phyloP scores from a whole-genome alignment of 345 rosid genomes.

The Lepidium didymum region DNA sequence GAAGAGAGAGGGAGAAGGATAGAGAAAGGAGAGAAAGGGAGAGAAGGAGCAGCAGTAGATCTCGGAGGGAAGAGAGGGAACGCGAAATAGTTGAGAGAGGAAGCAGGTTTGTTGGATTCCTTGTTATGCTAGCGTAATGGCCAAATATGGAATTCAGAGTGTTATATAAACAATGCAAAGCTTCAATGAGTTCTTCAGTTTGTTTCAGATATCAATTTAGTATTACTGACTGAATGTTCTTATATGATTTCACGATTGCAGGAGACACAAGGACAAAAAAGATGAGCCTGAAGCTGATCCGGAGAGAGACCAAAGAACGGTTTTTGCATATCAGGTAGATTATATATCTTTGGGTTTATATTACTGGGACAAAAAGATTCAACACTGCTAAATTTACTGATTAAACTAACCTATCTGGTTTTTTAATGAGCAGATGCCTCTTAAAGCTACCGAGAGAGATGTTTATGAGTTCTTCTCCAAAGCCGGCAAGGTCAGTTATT shows the following conservation, averaged over 20 bases:
- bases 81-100: constrained; percentile 31
- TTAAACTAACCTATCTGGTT: constrained; percentile 1
- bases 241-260: constrained; percentile 12
- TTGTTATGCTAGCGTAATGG: not conserved
- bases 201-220: not conserved
- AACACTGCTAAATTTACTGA: not conserved
- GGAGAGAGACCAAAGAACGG: constrained; percentile 95
- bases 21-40: constrained; percentile 14
- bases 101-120: constrained; percentile 25
- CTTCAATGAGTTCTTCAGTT: not conserved
- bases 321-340: constrained; percentile 88
- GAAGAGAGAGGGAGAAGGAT: constrained; percentile 29
- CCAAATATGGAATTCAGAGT: not conserved
- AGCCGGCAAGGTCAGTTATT: constrained; percentile 73
- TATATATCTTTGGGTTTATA: not conserved
- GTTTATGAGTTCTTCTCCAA: constrained; percentile 91
- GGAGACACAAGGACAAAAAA: constrained; percentile 79
- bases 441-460: constrained; percentile 87
- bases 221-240: not conserved
- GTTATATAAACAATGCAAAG: not conserved
- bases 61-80: constrained; percentile 38
- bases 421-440: constrained; percentile 66
- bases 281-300: constrained; percentile 96
- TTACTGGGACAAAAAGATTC: not conserved
- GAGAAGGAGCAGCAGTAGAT: constrained; percentile 31